Evolutionary conservation across 257 asterid genomes (phyloP).

Genomic region (Echium plantagineum): DNA sequence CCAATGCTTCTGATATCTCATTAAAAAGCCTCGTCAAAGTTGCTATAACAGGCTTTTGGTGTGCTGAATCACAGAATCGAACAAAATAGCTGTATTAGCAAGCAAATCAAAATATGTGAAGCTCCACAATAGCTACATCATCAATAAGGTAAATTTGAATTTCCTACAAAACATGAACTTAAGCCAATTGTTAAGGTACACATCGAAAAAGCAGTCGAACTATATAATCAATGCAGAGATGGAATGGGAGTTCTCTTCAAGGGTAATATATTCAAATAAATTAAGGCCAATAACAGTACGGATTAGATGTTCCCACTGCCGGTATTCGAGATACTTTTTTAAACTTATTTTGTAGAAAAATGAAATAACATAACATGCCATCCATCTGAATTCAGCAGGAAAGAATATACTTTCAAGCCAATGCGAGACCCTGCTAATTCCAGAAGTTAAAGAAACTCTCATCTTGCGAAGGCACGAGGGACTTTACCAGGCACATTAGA

Average conservation of each 20-base stretch:
- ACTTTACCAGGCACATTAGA: slow-evolving; percentile 81
- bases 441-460: no score
- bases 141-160: no score
- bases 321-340: background rate
- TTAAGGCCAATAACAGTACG: no score
- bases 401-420: no score
- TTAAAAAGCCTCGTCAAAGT: slow-evolving; percentile 78
- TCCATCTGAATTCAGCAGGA: background rate
- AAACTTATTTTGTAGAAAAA: background rate
- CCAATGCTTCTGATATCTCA: slow-evolving; percentile 84
- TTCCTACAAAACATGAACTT: no score
- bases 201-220: no score
- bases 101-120: background rate
- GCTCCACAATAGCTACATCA: background rate
- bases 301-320: no score
- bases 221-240: no score
- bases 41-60: slow-evolving; percentile 76
- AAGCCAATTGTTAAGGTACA: no score
- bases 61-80: slow-evolving; percentile 44
- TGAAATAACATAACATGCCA: background rate
- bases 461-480: background rate
- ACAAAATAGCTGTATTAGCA: background rate
- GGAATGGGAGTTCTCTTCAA: no score
- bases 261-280: no score
- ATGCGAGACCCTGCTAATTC: no score